phyloP scores from a whole-genome alignment of 441 rosid genomes.

The Theobroma grandiflorum region DNA sequence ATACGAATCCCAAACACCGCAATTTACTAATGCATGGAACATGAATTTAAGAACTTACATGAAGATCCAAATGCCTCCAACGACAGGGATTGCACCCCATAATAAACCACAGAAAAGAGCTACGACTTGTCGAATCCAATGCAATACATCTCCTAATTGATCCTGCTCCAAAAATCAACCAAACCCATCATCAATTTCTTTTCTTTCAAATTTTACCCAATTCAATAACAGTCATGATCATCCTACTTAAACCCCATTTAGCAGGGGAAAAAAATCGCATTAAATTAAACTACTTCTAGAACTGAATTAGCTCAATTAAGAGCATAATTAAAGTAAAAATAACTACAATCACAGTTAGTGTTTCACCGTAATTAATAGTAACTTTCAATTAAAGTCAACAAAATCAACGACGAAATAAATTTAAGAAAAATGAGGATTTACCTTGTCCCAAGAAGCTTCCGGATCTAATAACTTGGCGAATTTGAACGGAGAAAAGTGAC shows the following conservation, averaged over 20 bases:
- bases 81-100: constrained; percentile 89
- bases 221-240: neutral
- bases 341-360: neutral
- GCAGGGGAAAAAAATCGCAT: neutral
- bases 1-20: neutral
- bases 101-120: constrained; percentile 83
- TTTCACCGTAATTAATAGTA: neutral
- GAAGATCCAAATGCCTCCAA: constrained; percentile 86
- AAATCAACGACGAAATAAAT: neutral
- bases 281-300: constrained; percentile 6
- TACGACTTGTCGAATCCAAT: constrained; percentile 92
- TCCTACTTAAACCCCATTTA: constrained; percentile 7
- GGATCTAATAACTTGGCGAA: constrained; percentile 84
- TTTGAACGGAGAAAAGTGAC: constrained; percentile 74
- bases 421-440: constrained; percentile 21
- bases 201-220: neutral
- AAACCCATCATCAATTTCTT: neutral
- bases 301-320: neutral
- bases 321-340: neutral
- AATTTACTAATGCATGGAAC: neutral
- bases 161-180: constrained; percentile 62
- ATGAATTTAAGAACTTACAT: constrained; percentile 56
- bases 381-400: neutral
- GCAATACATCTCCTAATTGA: constrained; percentile 97
- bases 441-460: constrained; percentile 94